Base-by-base conservation (phyloP, 2,329 filamentous ascomycete genomes). In the Botryosphaeria dothidea region DNA sequence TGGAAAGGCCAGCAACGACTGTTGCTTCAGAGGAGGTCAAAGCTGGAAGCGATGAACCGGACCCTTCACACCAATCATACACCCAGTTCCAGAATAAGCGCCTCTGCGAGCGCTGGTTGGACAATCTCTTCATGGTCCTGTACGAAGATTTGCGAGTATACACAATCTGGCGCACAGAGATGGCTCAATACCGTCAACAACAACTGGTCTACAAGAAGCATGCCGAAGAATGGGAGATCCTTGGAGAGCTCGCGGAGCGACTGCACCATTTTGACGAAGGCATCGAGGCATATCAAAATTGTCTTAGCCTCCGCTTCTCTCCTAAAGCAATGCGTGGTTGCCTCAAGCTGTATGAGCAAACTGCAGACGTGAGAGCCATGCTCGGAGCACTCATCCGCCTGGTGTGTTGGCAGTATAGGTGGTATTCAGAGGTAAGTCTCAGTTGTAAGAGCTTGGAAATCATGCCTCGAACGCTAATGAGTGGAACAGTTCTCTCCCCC, bases 81-180 rank as follows among this genome's bases (percentile, higher is more conserved):
- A 93, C 93, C 6, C 92, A 94, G 71, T 92, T 99, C 74, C 95
- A 96, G 76, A 97, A 97, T 79, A 99, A 99, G 81, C 90, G 95
- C 0, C 86, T 99, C 1, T 99, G 95, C 74, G 95, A 99, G 79
- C 89, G 95, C 70, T 99, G 95, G 95, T 86, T 99, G 2, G 95
- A 99, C 79, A 98, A 96, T 72, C 85, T 99, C 23, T 99, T 99
- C 82, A 99, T 99, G 95, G 95, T 98, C 0, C 85, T 99, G 2
- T 99, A 99, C 77, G 95, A 99, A 78, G 95, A 99, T 74, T 85
- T 99, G 19, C 92, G 95, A 57, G 94, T 99, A 51, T 99, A 99
- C 82, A 99, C 95, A 13, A 99, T 99, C 77, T 99, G 95, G 95
- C 90, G 95, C 65, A 98, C 95, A 0, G 95, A 99, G 77, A 95